Percentiles rank a stretch among this genome's conserved stretches.
These are phyloP conservation scores for Cudoniella acicularis DNA, from an alignment of 495 filamentous ascomycete species.

Conservation along the genomic window DNA sequence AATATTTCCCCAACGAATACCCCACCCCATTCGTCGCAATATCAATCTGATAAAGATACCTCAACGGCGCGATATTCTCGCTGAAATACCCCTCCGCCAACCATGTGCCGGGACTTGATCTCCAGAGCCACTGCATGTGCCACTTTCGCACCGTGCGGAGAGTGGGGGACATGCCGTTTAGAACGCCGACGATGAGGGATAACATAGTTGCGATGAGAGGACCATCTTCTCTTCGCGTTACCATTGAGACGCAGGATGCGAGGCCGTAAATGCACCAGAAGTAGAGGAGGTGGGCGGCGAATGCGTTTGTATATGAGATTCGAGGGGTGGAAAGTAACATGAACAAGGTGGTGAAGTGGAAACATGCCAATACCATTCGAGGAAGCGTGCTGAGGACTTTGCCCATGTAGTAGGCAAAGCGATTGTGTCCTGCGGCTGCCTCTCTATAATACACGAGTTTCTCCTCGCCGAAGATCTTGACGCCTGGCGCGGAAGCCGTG, in stretches of 20 bases:
- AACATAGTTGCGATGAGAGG: slow-evolving; percentile 46
- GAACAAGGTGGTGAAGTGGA: slow-evolving; percentile 53
- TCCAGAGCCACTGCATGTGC: slow-evolving; percentile 55
- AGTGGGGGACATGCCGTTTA: slow-evolving; percentile 47
- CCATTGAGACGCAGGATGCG: slow-evolving; percentile 45
- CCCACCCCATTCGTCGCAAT: slow-evolving; percentile 33
- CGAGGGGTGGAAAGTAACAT: slow-evolving; percentile 46
- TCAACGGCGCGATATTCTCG: slow-evolving; percentile 40
- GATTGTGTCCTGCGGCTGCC: slow-evolving; percentile 49
- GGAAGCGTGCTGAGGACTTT: slow-evolving; percentile 47
- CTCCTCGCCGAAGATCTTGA: slow-evolving; percentile 55
- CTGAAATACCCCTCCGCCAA: slow-evolving; percentile 53
- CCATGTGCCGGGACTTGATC: slow-evolving; percentile 49
- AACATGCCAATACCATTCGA: slow-evolving; percentile 44
- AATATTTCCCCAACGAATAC: slow-evolving; percentile 35
- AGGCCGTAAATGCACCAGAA: slow-evolving; percentile 59
- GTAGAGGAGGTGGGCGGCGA: slow-evolving; percentile 47
- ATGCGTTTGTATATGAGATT: slow-evolving; percentile 40
- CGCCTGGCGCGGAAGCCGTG: slow-evolving; percentile 47
- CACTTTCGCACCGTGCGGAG: slow-evolving; percentile 44
- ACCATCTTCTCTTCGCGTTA: slow-evolving; percentile 43
- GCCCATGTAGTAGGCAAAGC: slow-evolving; percentile 52
- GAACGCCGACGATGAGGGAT: slow-evolving; percentile 42
- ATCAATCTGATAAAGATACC: slow-evolving; percentile 43
- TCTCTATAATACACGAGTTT: slow-evolving; percentile 50